A percentile compares a stretch with the other conserved stretches of the same genome.
Conservation (phyloP, 2,329 filamentous ascomycete species). For the Colletotrichum sp. region DNA sequence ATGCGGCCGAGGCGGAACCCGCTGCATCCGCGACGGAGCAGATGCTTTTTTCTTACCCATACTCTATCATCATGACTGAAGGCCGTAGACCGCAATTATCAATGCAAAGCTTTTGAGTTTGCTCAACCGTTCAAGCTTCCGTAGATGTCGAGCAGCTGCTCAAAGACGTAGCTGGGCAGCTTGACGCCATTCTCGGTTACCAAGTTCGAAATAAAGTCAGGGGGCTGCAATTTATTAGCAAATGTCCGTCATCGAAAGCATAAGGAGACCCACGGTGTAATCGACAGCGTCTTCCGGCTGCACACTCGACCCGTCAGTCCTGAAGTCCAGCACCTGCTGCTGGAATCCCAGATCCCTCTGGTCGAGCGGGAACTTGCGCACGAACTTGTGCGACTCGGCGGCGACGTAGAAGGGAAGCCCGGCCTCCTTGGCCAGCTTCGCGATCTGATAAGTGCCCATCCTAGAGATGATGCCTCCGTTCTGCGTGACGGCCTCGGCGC, state of each 20-base stretch:
- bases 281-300: constrained; percentile 67
- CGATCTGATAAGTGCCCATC: constrained; percentile 87
- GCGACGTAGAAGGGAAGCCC: constrained; percentile 88
- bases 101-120: not conserved
- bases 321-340: constrained; percentile 79
- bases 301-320: constrained; percentile 53
- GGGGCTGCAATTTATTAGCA: constrained; percentile 54
- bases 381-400: constrained; percentile 96
- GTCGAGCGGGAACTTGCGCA: constrained; percentile 81
- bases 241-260: not conserved
- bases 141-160: constrained; percentile 71
- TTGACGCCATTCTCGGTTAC: constrained; percentile 79
- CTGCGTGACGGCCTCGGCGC: constrained; percentile 87
- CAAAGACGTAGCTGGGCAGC: constrained; percentile 72
- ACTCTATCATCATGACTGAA: not conserved
- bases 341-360: constrained; percentile 82
- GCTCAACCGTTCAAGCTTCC: constrained; percentile 38
- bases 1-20: not conserved
- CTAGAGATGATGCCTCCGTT: constrained; percentile 92
- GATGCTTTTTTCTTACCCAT: not conserved
- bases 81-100: not conserved
- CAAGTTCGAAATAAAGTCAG: constrained; percentile 72
- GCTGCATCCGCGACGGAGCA: not conserved
- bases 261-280: constrained; percentile 64
- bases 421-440: constrained; percentile 72